A percentile compares a stretch with the other conserved stretches of the same genome.
phyloP scores from a whole-genome alignment of 2,329 filamentous ascomycete genomes.

The Hymenoscyphus infarciens region DNA sequence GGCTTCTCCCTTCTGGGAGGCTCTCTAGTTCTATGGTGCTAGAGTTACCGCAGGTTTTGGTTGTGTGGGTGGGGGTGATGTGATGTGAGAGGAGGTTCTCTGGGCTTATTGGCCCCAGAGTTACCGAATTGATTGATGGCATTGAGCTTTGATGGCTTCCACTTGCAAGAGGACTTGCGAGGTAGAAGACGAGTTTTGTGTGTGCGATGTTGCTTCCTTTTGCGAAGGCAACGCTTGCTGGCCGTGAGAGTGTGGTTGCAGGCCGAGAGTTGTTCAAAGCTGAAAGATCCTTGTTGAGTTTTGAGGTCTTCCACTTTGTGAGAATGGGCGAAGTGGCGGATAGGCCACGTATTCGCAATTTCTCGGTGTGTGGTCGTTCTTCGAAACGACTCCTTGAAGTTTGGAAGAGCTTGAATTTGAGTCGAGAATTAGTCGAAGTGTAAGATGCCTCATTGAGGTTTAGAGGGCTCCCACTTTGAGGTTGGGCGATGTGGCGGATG shows the following conservation, averaged over 20 bases:
- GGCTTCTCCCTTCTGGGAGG: not conserved
- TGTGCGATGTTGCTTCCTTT: not conserved
- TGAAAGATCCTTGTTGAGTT: no score
- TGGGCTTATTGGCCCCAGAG: not conserved
- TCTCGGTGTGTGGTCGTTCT: not conserved
- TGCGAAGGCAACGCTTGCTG: no score
- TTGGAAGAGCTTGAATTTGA: not conserved
- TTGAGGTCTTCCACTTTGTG: no score
- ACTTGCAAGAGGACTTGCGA: not conserved
- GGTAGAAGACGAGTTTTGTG: not conserved
- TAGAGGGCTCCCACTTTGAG: no score
- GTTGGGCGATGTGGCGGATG: no score
- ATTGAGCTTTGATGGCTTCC: not conserved
- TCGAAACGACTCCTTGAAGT: not conserved
- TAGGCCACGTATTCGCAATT: no score
- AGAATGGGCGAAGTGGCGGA: no score
- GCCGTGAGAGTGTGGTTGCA: not conserved
- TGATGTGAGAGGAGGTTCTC: not conserved
- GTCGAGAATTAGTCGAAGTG: not conserved
- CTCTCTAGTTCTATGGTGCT: not conserved
- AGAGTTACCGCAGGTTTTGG: not conserved
- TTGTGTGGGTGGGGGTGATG: not conserved
- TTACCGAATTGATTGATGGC: not conserved
- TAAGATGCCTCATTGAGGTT: no score
- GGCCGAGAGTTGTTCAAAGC: no score